A percentile compares a stretch with the other conserved stretches of the same genome.
Conservation (phyloP, 306 rosid species). For the Acmispon strigosus region DNA sequence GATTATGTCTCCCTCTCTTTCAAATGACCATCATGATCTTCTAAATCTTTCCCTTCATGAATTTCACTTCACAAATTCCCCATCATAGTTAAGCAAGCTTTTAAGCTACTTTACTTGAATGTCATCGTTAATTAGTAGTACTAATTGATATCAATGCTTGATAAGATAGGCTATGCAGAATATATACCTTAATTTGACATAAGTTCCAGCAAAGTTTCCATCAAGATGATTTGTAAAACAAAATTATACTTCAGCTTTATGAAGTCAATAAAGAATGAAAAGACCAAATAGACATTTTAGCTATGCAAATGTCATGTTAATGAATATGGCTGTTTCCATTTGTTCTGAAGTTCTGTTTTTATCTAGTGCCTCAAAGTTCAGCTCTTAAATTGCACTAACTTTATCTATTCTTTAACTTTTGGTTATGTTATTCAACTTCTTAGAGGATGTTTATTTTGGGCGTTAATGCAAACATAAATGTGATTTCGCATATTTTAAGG, state of each 20-base stretch:
- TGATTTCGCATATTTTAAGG: too few relatives aligned
- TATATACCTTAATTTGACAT: not conserved
- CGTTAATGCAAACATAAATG: too few relatives aligned
- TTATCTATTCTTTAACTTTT: not conserved
- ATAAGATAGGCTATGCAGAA: conserved; percentile 14
- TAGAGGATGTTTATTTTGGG: too few relatives aligned
- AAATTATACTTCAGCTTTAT: not conserved
- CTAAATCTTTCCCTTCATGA: conserved; percentile 29
- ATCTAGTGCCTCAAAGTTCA: not conserved
- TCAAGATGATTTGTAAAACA: conserved; percentile 15
- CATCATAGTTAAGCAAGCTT: conserved; percentile 32
- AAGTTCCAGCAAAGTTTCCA: conserved; percentile 12
- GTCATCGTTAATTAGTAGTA: conserved; percentile 22
- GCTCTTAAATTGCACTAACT: not conserved
- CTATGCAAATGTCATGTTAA: not conserved
- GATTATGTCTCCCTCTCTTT: conserved; percentile 60
- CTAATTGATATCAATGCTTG: conserved; percentile 22
- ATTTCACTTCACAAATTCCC: conserved; percentile 44
- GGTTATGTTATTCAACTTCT: not conserved
- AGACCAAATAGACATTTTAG: not conserved
- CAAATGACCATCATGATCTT: conserved; percentile 40
- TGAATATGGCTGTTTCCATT: not conserved
- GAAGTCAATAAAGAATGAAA: not conserved
- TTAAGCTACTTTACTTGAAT: conserved; percentile 36
- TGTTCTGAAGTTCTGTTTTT: not conserved